Conservation (phyloP, 73 alveolate species). For the Effrenium voratum region DNA sequence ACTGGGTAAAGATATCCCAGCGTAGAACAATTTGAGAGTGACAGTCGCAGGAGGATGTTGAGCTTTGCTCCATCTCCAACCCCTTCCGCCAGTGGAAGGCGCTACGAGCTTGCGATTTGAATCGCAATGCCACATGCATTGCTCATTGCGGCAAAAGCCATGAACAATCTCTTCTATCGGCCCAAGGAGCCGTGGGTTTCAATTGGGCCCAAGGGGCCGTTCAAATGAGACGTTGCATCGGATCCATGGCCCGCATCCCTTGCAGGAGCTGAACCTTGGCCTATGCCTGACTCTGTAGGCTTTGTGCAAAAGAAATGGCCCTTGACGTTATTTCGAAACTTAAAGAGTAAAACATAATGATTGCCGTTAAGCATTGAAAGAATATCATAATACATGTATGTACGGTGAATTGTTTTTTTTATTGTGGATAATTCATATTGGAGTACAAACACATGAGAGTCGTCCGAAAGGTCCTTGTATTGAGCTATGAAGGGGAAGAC, state of each 20-base stretch:
- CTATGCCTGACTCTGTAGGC: slow-evolving; percentile 4
- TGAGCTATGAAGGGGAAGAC: no score
- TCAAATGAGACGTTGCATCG: no score
- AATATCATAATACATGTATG: neutral
- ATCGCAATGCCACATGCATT: neutral
- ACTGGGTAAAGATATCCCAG: no score
- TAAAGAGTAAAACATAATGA: no score
- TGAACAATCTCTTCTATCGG: neutral
- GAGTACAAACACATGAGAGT: neutral
- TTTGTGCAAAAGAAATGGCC: neutral
- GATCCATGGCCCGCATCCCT: neutral
- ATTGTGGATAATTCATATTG: neutral
- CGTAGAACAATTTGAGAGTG: no score
- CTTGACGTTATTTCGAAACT: neutral
- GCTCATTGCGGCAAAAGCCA: neutral
- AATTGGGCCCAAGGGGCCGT: no score
- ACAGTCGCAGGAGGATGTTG: slow-evolving; percentile 61
- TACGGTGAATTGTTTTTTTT: neutral
- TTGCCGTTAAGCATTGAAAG: no score
- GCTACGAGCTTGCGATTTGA: neutral
- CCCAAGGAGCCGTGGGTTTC: no score
- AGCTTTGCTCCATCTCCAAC: slow-evolving; percentile 71
- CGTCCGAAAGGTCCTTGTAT: neutral
- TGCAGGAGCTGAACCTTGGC: slow-evolving; percentile 15
- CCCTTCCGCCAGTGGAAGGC: slow-evolving; percentile 93